Conservation (phyloP, 257 asterid genomes). For the Solanum medicagineum region DNA sequence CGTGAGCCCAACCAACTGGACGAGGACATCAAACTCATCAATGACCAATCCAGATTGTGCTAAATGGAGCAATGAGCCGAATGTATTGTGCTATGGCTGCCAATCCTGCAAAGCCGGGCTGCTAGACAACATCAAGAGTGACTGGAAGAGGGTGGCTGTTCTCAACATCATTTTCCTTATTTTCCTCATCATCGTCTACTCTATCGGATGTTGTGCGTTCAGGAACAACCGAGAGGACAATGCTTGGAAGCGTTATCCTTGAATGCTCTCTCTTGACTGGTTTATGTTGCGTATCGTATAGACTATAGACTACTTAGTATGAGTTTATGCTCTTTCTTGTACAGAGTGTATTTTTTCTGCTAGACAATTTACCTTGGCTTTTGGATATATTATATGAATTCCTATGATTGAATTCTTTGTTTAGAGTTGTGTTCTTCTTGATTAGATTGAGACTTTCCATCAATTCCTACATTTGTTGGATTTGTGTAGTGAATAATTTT, state of each 20-base stretch:
- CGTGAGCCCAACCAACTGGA: constrained; percentile 80
- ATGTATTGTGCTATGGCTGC: constrained; percentile 52
- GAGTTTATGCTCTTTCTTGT: not conserved
- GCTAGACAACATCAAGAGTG: constrained; percentile 69
- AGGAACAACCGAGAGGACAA: constrained; percentile 75
- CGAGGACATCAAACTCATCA: constrained; percentile 2
- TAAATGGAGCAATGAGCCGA: constrained; percentile 49
- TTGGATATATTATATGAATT: not conserved
- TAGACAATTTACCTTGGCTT: not conserved
- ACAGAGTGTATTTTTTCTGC: not conserved
- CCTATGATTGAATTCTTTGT: not conserved
- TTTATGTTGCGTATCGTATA: not conserved
- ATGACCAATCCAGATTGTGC: constrained; percentile 39
- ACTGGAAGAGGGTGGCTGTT: constrained; percentile 74
- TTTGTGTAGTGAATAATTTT: not conserved
- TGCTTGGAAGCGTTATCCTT: constrained; percentile 78
- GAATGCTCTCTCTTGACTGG: not conserved
- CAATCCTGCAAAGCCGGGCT: constrained; percentile 85
- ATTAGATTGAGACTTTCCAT: not conserved
- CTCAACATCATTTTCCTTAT: constrained; percentile 57
- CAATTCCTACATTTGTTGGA: not conserved
- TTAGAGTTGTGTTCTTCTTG: not conserved
- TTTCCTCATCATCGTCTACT: constrained; percentile 71
- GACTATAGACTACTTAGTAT: not conserved
- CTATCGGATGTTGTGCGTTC: constrained; percentile 75